Evolutionary conservation across 192 early-diverging fungal genomes (phyloP).

Genomic region (Jimgerdemannia lactiflua): DNA sequence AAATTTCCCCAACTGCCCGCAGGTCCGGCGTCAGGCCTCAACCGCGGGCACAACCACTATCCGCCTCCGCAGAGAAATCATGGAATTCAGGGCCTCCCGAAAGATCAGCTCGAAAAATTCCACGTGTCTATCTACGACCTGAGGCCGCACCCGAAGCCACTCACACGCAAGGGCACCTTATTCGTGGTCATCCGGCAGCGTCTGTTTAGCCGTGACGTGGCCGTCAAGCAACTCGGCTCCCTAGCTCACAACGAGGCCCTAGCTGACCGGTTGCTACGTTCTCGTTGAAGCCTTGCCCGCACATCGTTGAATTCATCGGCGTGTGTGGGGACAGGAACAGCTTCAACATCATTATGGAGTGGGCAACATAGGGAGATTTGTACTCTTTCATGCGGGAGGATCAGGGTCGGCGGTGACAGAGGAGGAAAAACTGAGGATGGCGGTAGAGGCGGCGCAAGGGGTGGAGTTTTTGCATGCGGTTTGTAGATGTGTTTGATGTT

Average conservation of each 20-base stretch:
- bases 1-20: not conserved
- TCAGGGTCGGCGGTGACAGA: too few relatives aligned
- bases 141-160: not conserved
- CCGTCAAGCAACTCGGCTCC: not conserved
- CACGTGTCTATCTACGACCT: not conserved
- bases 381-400: too few relatives aligned
- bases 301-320: too few relatives aligned
- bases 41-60: not conserved
- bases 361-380: too few relatives aligned
- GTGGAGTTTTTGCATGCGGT: too few relatives aligned
- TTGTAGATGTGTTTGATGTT: too few relatives aligned
- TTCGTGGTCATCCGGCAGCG: not conserved
- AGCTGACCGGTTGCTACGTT: not conserved
- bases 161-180: not conserved
- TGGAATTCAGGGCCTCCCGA: not conserved
- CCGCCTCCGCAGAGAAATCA: not conserved
- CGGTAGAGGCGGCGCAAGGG: too few relatives aligned
- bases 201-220: not conserved
- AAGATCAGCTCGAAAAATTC: not conserved
- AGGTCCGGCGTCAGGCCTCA: not conserved
- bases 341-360: too few relatives aligned
- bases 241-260: not conserved
- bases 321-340: too few relatives aligned
- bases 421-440: too few relatives aligned
- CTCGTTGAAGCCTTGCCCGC: too few relatives aligned